Evolutionary conservation across 1,139 yeast genomes (phyloP), one percentile per base, ranked within the genome.

Genomic region (Candida freyschussii): DNA sequence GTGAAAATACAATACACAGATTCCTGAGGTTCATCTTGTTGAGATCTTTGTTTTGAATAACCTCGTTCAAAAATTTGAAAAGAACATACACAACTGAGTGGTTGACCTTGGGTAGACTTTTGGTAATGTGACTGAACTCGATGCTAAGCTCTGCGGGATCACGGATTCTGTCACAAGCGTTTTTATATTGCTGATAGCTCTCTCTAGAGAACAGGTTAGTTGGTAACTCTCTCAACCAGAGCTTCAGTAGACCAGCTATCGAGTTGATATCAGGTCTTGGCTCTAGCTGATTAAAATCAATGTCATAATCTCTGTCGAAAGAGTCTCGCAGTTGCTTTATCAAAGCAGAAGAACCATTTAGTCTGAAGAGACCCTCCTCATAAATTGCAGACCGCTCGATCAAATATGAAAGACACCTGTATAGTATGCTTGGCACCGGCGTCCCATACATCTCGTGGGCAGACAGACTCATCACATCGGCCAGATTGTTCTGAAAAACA

Each of bases 361-460:
- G 64, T 43, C 98, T 67, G 62, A 91, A 91, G 2, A 91, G 74
- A 4, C 98, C 98, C 53, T 89, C 96, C 56, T 86, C 95, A 43
- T 73, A 74, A 13, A 82, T 65, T 0, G 95, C 96, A 9, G 83
- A 78, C 15, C 79, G 72, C 29, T 66, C 69, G 34, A 72, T 69
- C 30, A 91, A 64, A 47, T 71, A 82, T 39, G 78, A 85, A 27
- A 91, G 56, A 51, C 96, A 86, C 39, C 95, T 65, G 50, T 63
- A 82, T 15, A 86, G 73, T 9, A 91, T 75, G 27, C 91, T 76
- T 2, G 98, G 97, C 9, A 91, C 74, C 13, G 40, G 43, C 27
- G 48, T 54, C 2, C 72, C 74, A 36, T 63, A 65, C 28, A 67
- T 60, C 5, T 53, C 61, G 43, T 62, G 72, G 23, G 65, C 71